Evolutionary conservation across 2,329 filamentous ascomycete species (phyloP).

Genomic region (Beauveria medogensis): DNA sequence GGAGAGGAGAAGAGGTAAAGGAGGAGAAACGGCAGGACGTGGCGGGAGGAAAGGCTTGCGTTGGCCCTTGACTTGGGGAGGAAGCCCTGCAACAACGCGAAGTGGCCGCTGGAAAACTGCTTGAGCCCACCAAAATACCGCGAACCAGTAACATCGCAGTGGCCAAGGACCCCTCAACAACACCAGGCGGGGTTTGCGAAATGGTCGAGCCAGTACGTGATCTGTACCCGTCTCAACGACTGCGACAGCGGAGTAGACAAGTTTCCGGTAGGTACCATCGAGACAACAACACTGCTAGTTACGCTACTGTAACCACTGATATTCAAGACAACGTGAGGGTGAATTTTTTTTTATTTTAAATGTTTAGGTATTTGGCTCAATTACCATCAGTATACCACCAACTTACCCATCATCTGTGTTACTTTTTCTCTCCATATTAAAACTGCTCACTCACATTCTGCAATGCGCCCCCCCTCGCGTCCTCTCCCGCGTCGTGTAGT

Average conservation of each 20-base stretch:
- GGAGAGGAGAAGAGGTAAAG: background rate
- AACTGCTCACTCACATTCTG: no score
- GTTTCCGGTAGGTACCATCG: background rate
- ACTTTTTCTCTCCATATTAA: no score
- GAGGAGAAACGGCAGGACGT: conserved; percentile 27
- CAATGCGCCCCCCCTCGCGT: background rate
- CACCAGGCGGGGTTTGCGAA: background rate
- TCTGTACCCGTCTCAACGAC: background rate
- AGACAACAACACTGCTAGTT: no score
- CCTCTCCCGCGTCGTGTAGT: background rate
- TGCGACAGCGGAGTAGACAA: background rate
- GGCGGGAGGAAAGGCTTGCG: background rate
- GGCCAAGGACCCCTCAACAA: background rate
- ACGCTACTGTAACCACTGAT: no score
- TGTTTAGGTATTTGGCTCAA: background rate
- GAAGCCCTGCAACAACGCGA: background rate
- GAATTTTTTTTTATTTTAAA: no score
- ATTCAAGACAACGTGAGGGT: no score
- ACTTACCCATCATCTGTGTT: no score
- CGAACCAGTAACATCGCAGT: background rate
- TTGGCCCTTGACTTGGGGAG: background rate
- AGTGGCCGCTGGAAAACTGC: background rate
- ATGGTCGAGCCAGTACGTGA: background rate
- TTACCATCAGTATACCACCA: background rate
- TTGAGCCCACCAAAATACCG: no score